phyloP scores from a whole-genome alignment of 768 basidiomycete genomes.

The Galerina marginata region DNA sequence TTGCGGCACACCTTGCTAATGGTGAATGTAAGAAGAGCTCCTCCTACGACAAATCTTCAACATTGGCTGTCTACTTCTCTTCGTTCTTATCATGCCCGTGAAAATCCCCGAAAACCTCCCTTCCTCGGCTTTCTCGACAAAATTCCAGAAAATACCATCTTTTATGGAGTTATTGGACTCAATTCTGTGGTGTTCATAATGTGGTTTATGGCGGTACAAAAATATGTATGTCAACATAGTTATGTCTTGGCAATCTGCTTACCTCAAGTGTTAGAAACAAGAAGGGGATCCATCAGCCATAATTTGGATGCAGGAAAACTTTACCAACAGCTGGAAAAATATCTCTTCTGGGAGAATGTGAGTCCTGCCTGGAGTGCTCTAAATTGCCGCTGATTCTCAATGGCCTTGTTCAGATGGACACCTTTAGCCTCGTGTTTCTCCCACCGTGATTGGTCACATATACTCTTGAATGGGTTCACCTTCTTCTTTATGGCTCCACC shows the following conservation, averaged over 20 bases:
- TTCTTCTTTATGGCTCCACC: slow-evolving; percentile 78
- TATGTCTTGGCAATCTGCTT: slow-evolving; percentile 1
- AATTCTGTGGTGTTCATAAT: slow-evolving; percentile 66
- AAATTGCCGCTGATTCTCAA: not conserved
- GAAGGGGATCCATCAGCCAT: slow-evolving; percentile 44
- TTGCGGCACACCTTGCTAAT: not conserved
- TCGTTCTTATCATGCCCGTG: slow-evolving; percentile 22
- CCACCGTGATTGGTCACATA: slow-evolving; percentile 62
- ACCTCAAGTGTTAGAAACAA: slow-evolving; percentile 33
- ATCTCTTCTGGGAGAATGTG: slow-evolving; percentile 69
- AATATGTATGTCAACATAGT: slow-evolving; percentile 31
- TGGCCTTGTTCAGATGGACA: slow-evolving; percentile 67
- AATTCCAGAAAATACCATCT: slow-evolving; percentile 56
- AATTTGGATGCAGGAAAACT: slow-evolving; percentile 65
- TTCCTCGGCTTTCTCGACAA: slow-evolving; percentile 51
- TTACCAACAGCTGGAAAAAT: slow-evolving; percentile 66
- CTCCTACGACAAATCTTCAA: not conserved
- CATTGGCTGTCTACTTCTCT: slow-evolving; percentile 28
- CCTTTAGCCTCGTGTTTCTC: slow-evolving; percentile 75
- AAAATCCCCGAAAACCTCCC: not conserved
- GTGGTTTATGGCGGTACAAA: slow-evolving; percentile 55
- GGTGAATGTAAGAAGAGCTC: not conserved
- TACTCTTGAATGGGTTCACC: slow-evolving; percentile 78
- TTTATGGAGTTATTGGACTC: slow-evolving; percentile 67
- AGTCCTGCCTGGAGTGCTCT: slow-evolving; percentile 27